Evolutionary conservation across 108 stramenopile species (phyloP).

Genomic region (Chaetoceros muelleri): DNA sequence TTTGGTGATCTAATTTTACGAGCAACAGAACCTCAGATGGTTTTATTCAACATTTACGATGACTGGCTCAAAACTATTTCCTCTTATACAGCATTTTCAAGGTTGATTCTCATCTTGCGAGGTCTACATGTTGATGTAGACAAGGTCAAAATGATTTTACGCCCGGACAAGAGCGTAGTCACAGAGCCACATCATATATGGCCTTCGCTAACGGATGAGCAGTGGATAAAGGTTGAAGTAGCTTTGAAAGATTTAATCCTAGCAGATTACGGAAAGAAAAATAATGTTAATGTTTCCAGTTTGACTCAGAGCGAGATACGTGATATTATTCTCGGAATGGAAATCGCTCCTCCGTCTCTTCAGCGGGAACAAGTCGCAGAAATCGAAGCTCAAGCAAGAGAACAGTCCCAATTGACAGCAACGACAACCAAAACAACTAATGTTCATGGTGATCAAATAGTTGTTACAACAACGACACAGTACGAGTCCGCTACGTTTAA

Average conservation of each 20-base stretch:
- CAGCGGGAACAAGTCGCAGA: conserved; percentile 99
- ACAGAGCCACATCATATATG: conserved; percentile 98
- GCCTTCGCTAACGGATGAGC: conserved; percentile 96
- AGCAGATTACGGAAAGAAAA: conserved; percentile 98
- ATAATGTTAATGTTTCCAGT: conserved; percentile 98
- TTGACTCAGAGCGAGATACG: conserved; percentile 98
- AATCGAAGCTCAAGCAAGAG: conserved; percentile 96
- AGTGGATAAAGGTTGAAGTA: conserved; percentile 99
- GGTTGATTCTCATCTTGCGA: conserved; percentile 94
- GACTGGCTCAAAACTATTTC: conserved; percentile 98
- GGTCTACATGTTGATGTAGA: conserved; percentile 95
- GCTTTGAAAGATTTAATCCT: conserved; percentile 97
- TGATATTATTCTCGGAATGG: conserved; percentile 99
- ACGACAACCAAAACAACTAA: conserved; percentile 98
- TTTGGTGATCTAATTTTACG: conserved; percentile 96
- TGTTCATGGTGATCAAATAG: conserved; percentile 97
- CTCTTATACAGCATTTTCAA: conserved; percentile 97
- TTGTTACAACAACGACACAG: conserved; percentile 95
- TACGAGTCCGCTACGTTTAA: conserved; percentile 97
- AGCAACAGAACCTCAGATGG: conserved; percentile 99
- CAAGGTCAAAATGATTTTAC: conserved; percentile 93
- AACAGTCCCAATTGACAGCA: conserved; percentile 94
- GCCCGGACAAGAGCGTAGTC: conserved; percentile 95
- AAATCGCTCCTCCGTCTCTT: conserved; percentile 97
- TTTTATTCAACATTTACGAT: conserved; percentile 98